Evolutionary conservation across 768 basidiomycete species (phyloP).

Genomic region (Roridomyces roridus): DNA sequence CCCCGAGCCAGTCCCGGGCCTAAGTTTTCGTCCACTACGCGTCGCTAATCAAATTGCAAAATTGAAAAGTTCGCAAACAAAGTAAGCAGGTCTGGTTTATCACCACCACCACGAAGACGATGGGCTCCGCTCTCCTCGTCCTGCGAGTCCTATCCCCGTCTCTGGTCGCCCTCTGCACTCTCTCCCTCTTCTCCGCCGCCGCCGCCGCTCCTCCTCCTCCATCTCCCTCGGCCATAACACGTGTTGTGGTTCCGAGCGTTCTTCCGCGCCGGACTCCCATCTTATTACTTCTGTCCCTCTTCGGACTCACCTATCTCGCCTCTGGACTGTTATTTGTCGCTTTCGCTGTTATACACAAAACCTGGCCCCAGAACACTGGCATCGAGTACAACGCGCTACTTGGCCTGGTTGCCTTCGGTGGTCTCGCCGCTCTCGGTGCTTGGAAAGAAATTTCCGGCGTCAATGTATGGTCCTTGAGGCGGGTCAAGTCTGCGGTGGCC

Average conservation of each 20-base stretch:
- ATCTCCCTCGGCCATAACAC: slow-evolving; percentile 70
- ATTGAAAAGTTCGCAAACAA: too few species aligned
- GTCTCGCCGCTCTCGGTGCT: slow-evolving; percentile 75
- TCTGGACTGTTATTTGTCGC: slow-evolving; percentile 80
- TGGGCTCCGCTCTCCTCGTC: slow-evolving; percentile 59
- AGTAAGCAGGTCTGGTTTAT: too few species aligned
- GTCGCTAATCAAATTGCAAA: too few species aligned
- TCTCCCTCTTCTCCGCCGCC: slow-evolving; percentile 62
- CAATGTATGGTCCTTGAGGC: slow-evolving; percentile 67
- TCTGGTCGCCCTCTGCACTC: slow-evolving; percentile 63
- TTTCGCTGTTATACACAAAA: slow-evolving; percentile 65
- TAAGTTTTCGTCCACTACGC: too few species aligned
- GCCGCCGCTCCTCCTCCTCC: slow-evolving; percentile 45
- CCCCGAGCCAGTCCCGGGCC: too few species aligned
- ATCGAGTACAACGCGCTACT: slow-evolving; percentile 71
- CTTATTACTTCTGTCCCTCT: slow-evolving; percentile 70
- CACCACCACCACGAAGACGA: slow-evolving; percentile 15
- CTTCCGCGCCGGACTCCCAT: slow-evolving; percentile 82
- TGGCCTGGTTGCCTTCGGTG: slow-evolving; percentile 73
- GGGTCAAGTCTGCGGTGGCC: slow-evolving; percentile 60
- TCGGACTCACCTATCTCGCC: slow-evolving; percentile 74
- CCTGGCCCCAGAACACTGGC: slow-evolving; percentile 69
- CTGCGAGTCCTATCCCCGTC: slow-evolving; percentile 73
- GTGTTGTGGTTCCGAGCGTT: slow-evolving; percentile 75
- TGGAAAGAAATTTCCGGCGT: slow-evolving; percentile 81